phyloP scores from a whole-genome alignment of 257 asterid genomes.

The Marsdenia floribunda region DNA sequence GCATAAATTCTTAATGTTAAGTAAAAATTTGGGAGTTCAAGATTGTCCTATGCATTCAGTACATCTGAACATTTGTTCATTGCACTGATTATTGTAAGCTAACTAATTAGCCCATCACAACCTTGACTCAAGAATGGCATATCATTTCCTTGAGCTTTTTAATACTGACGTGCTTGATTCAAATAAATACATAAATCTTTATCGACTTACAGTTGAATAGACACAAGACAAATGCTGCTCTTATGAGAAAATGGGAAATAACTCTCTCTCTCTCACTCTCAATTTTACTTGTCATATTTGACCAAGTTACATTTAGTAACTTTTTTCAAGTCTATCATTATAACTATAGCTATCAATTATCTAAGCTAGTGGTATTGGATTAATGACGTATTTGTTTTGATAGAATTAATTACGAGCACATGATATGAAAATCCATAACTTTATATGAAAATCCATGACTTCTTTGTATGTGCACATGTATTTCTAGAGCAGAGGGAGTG shows the following conservation, averaged over 20 bases:
- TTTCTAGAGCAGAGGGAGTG: too few relatives aligned
- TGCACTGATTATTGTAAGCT: neutral
- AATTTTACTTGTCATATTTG: too few relatives aligned
- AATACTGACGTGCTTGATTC: slow-evolving; percentile 3
- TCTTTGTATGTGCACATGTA: too few relatives aligned
- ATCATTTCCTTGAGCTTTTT: neutral
- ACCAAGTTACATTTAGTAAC: too few relatives aligned
- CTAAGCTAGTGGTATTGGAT: too few relatives aligned
- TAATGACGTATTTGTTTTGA: too few relatives aligned
- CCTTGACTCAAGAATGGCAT: neutral
- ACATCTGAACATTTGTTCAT: neutral
- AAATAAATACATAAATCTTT: neutral
- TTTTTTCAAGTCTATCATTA: too few relatives aligned
- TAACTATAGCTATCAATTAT: too few relatives aligned
- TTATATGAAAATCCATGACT: too few relatives aligned
- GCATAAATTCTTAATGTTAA: neutral
- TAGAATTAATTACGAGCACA: too few relatives aligned
- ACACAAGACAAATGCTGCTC: neutral
- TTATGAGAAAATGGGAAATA: neutral
- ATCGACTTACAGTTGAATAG: neutral
- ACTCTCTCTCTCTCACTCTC: too few relatives aligned
- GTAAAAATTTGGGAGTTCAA: neutral
- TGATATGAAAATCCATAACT: too few relatives aligned
- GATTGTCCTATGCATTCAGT: neutral
- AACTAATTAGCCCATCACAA: neutral